Evolutionary conservation across 768 basidiomycete species (phyloP).

Genomic region (Psilocybe cyanescens): DNA sequence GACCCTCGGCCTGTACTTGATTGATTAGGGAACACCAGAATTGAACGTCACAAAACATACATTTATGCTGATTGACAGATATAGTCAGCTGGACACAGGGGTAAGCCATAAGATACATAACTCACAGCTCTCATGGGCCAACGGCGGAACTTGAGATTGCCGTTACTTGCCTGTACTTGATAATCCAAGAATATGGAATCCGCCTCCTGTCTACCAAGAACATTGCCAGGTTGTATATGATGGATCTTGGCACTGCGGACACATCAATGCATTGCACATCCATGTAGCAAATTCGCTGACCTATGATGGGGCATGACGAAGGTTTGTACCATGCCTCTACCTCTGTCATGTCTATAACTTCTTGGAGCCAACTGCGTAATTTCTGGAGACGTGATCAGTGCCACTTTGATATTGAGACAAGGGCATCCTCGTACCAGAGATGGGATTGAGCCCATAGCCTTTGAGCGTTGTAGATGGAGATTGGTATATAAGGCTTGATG

Average conservation of each 20-base stretch:
- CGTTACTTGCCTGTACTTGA: constrained; percentile 63
- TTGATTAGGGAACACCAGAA: background rate
- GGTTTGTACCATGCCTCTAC: constrained; percentile 38
- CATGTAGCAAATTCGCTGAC: constrained; percentile 30
- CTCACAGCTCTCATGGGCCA: constrained; percentile 74
- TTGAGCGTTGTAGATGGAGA: constrained; percentile 32
- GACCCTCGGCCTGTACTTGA: constrained; percentile 60
- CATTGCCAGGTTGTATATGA: constrained; percentile 49
- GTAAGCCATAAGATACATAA: background rate
- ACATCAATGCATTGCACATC: background rate
- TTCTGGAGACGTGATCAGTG: constrained; percentile 24
- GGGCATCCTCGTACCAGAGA: constrained; percentile 29
- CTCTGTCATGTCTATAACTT: constrained; percentile 25
- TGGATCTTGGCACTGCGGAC: constrained; percentile 63
- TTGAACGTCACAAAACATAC: constrained; percentile 33
- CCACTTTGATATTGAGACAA: background rate
- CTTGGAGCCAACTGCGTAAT: constrained; percentile 27
- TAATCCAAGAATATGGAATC: constrained; percentile 66
- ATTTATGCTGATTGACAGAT: constrained; percentile 62
- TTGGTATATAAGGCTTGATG: constrained; percentile 40
- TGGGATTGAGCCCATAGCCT: constrained; percentile 32
- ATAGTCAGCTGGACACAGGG: constrained; percentile 4
- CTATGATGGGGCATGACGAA: constrained; percentile 52
- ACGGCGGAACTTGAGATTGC: constrained; percentile 64
- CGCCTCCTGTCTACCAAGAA: constrained; percentile 46